Conservation (phyloP, 2,329 filamentous ascomycete species). For the Monosporascus sp. region DNA sequence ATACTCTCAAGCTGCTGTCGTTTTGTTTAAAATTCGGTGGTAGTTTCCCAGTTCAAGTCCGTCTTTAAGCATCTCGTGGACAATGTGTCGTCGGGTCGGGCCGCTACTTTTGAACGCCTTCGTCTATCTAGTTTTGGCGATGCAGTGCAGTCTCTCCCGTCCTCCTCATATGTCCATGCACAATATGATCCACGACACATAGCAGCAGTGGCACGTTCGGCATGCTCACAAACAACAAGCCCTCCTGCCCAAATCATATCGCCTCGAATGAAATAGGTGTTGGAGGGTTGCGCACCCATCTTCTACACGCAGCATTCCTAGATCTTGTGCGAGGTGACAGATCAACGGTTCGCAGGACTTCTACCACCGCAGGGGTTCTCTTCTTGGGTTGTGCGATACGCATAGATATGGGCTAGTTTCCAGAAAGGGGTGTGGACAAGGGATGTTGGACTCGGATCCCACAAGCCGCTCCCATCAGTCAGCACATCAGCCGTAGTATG, state of each 20-base stretch:
- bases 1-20: background rate
- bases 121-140: constrained; percentile 13
- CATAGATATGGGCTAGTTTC: constrained; percentile 4
- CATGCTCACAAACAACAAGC: constrained; percentile 19
- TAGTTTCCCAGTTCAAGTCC: background rate
- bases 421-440: background rate
- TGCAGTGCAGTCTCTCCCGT: constrained; percentile 11
- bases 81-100: constrained; percentile 20
- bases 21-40: background rate
- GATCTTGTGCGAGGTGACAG: constrained; percentile 50
- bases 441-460: background rate
- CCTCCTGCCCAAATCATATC: constrained; percentile 17
- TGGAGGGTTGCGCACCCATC: constrained; percentile 28
- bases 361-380: constrained; percentile 12
- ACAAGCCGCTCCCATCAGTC: constrained; percentile 3
- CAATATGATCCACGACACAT: constrained; percentile 20
- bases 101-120: constrained; percentile 18
- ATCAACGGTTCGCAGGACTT: constrained; percentile 29
- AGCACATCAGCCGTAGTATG: constrained; percentile 15
- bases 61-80: constrained; percentile 3
- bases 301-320: constrained; percentile 30
- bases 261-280: constrained; percentile 16
- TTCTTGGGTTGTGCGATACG: background rate
- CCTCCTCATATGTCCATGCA: constrained; percentile 14
- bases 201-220: constrained; percentile 22